Evolutionary conservation across 129 eudicot species (phyloP).

Genomic region (Helianthus tuberosus): DNA sequence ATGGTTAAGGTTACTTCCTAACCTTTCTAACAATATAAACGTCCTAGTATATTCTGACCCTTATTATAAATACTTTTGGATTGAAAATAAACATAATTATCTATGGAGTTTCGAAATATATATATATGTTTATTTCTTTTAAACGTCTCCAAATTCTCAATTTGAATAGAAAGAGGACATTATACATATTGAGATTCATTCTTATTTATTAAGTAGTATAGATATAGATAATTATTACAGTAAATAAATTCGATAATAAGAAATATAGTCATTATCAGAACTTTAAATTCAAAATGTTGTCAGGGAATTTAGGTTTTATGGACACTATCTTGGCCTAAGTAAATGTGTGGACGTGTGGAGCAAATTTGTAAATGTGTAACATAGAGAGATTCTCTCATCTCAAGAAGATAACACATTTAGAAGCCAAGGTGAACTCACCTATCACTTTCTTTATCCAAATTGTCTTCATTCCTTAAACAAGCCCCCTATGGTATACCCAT

Average conservation of each 20-base stretch:
- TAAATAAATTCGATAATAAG: background rate
- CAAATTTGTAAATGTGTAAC: conserved; percentile 24
- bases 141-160: no score
- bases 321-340: conserved; percentile 21
- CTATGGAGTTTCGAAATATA: no score
- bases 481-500: background rate
- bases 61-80: no score
- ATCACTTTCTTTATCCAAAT: conserved; percentile 58
- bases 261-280: background rate
- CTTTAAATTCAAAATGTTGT: background rate
- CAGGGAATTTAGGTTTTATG: conserved; percentile 23
- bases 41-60: no score
- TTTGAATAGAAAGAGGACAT: no score
- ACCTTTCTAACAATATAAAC: no score
- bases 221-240: no score
- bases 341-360: conserved; percentile 27
- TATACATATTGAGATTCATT: no score
- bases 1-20: no score
- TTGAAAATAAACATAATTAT: no score
- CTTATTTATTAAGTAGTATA: no score
- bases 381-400: conserved; percentile 42
- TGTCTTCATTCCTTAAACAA: conserved; percentile 31
- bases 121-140: no score
- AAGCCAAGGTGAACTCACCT: conserved; percentile 47
- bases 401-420: conserved; percentile 33